Conservation (phyloP, 2,329 filamentous ascomycete species). For the Talaromyces sp. region DNA sequence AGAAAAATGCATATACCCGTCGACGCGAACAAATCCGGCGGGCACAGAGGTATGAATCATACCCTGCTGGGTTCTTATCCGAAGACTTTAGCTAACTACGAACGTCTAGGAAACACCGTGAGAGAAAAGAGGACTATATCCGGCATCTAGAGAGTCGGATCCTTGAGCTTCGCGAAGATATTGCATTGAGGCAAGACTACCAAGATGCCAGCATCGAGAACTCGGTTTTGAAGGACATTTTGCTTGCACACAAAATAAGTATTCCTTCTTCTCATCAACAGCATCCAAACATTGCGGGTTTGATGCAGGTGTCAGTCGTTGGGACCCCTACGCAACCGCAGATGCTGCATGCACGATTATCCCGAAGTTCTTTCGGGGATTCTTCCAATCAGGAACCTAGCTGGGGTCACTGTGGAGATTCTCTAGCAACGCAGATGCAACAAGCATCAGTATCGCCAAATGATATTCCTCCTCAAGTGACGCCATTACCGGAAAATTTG, state of each 20-base stretch:
- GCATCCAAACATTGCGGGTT: background rate
- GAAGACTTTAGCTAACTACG: background rate
- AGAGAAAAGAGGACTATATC: constrained; percentile 26
- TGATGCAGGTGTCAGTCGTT: background rate
- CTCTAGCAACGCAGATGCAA: background rate
- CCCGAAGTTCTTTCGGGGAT: background rate
- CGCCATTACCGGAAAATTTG: background rate
- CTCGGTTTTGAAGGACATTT: constrained; percentile 16
- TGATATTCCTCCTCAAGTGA: background rate
- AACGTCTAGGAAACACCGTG: constrained; percentile 21
- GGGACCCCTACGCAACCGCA: background rate
- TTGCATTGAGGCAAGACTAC: constrained; percentile 12
- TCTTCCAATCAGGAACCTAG: background rate
- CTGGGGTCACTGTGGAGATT: background rate
- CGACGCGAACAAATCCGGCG: background rate
- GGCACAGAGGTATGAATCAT: background rate
- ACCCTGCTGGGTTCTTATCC: background rate
- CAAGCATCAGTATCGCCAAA: background rate
- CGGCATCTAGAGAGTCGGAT: constrained; percentile 23
- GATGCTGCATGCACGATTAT: background rate
- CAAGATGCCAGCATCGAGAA: constrained; percentile 15
- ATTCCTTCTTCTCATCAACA: background rate
- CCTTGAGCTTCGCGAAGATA: constrained; percentile 19
- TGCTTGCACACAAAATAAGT: constrained; percentile 15
- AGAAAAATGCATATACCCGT: background rate